These are phyloP conservation scores for Kodamaea sp. DNA, from an alignment of 1,139 yeast species.

Conservation along the genomic window DNA sequence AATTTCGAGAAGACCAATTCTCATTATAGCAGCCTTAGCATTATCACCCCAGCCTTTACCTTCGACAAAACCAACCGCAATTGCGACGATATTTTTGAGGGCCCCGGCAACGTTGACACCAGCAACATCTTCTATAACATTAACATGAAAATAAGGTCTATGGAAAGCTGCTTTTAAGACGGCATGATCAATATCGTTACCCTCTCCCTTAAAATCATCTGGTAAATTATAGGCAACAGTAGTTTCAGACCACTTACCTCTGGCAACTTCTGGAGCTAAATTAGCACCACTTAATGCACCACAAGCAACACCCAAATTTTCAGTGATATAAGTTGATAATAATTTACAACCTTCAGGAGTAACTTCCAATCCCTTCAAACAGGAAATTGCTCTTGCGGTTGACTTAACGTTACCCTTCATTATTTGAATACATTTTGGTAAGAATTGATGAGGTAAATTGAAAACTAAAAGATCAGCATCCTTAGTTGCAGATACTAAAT, in stretches of 20 bases:
- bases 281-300: constrained; percentile 50
- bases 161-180: constrained; percentile 45
- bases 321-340: constrained; percentile 41
- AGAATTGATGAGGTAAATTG: constrained; percentile 49
- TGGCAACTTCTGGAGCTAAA: constrained; percentile 47
- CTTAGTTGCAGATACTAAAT: constrained; percentile 34
- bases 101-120: constrained; percentile 53
- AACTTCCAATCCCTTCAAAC: constrained; percentile 49
- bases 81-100: constrained; percentile 45
- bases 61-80: constrained; percentile 48
- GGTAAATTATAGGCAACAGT: constrained; percentile 45
- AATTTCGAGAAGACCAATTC: constrained; percentile 44
- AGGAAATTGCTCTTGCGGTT: constrained; percentile 41
- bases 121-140: constrained; percentile 45
- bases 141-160: constrained; percentile 47
- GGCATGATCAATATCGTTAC: constrained; percentile 40
- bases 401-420: constrained; percentile 41
- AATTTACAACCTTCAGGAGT: constrained; percentile 43
- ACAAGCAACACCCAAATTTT: constrained; percentile 41
- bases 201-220: constrained; percentile 37
- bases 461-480: constrained; percentile 46
- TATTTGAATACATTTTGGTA: constrained; percentile 35
- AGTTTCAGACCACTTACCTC: constrained; percentile 48
- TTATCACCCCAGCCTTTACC: constrained; percentile 53
- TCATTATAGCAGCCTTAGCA: constrained; percentile 49